phyloP scores from a whole-genome alignment of 164 flowering plant genomes.

The Sextonia rubra region DNA sequence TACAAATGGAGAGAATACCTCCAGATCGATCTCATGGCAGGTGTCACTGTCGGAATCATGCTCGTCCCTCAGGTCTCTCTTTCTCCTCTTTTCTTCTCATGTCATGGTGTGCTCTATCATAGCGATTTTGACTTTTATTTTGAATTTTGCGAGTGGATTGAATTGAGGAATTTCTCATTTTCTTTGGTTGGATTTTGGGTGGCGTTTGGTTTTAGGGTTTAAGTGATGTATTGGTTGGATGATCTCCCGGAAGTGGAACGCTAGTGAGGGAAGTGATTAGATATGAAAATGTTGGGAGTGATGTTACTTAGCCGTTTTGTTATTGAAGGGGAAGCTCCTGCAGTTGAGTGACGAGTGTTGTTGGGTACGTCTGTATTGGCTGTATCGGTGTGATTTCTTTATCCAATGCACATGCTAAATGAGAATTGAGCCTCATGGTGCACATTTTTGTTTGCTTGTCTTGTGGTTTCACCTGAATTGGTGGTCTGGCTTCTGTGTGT shows the following conservation, averaged over 20 bases:
- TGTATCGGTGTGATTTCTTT: too few relatives aligned
- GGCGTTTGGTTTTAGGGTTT: too few relatives aligned
- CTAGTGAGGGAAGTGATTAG: too few relatives aligned
- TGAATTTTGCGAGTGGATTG: neutral
- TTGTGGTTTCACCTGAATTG: too few relatives aligned
- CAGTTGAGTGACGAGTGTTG: too few relatives aligned
- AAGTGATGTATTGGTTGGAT: too few relatives aligned
- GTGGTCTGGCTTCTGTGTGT: too few relatives aligned
- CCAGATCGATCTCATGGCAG: constrained; percentile 82
- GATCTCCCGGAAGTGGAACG: too few relatives aligned
- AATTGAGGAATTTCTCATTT: neutral
- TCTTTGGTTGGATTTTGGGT: too few relatives aligned
- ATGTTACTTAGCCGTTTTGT: neutral
- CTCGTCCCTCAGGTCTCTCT: constrained; percentile 88
- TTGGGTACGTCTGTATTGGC: too few relatives aligned
- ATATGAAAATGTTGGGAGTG: neutral
- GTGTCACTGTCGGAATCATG: constrained; percentile 88
- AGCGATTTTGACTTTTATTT: neutral
- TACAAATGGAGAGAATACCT: constrained; percentile 76
- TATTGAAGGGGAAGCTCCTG: neutral
- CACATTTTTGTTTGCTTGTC: neutral
- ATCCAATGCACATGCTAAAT: neutral
- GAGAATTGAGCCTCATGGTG: neutral
- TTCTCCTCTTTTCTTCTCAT: neutral
- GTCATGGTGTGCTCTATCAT: neutral